Conservation (phyloP, 129 eudicot species). For the Chrysanthemum lavandulifolium region DNA sequence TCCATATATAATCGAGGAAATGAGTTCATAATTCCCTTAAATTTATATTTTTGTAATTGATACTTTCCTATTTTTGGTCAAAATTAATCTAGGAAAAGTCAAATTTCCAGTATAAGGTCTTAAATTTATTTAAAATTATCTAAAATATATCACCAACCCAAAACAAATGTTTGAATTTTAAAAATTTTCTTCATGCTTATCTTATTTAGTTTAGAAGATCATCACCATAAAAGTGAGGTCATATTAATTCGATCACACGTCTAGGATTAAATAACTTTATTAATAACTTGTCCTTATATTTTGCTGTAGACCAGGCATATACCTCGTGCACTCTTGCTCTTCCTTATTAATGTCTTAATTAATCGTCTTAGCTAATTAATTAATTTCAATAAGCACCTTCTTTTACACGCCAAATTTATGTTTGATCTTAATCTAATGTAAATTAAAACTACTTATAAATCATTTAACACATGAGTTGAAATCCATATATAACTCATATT, state of each 20-base stretch:
- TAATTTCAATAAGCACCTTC: too few relatives aligned
- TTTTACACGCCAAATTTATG: too few relatives aligned
- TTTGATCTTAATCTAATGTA: too few relatives aligned
- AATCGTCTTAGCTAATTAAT: neutral
- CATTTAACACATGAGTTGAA: too few relatives aligned
- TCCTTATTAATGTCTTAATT: neutral
- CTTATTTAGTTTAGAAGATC: too few relatives aligned
- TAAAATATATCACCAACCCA: too few relatives aligned
- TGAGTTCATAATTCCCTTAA: conserved; percentile 17
- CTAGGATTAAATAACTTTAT: neutral
- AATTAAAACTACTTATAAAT: too few relatives aligned
- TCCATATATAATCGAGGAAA: conserved; percentile 1
- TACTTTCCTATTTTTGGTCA: neutral
- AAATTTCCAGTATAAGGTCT: neutral
- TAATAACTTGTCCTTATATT: neutral
- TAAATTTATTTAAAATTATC: neutral
- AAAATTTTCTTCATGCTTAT: too few relatives aligned
- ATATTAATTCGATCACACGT: neutral
- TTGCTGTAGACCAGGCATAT: neutral
- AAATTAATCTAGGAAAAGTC: conserved; percentile 16
- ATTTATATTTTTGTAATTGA: conserved; percentile 22
- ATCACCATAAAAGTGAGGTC: too few relatives aligned
- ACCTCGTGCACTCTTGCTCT: neutral
- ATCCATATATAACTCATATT: too few relatives aligned
- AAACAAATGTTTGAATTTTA: too few relatives aligned